A percentile compares a stretch with the other conserved stretches of the same genome.
phyloP scores from a whole-genome alignment of 805 yeast species.

The Yamadazyma philogaea region DNA sequence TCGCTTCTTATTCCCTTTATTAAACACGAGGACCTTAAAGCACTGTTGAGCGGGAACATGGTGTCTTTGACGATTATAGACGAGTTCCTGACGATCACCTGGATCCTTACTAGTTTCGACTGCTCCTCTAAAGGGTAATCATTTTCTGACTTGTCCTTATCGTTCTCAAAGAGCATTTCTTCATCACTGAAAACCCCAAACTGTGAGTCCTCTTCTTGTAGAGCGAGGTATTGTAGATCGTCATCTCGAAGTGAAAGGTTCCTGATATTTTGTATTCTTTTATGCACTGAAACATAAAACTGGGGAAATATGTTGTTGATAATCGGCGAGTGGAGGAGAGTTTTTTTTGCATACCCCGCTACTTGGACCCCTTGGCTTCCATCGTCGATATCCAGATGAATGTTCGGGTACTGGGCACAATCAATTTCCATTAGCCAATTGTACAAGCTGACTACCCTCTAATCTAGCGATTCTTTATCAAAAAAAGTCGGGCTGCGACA shows the following conservation, averaged over 20 bases:
- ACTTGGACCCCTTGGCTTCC: constrained; percentile 3
- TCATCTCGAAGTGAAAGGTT: constrained; percentile 37
- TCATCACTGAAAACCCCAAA: constrained; percentile 37
- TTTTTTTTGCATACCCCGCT: constrained; percentile 26
- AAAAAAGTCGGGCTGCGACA: neutral
- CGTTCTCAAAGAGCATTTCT: constrained; percentile 18
- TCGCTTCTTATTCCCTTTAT: constrained; percentile 21
- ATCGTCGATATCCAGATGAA: constrained; percentile 3
- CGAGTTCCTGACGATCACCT: constrained; percentile 29
- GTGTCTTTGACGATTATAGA: constrained; percentile 30
- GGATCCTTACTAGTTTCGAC: constrained; percentile 13
- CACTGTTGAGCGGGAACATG: constrained; percentile 29
- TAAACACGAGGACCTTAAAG: constrained; percentile 30
- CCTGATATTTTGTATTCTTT: constrained; percentile 33
- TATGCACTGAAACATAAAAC: constrained; percentile 30
- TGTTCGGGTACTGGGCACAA: constrained; percentile 11
- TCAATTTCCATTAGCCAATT: constrained; percentile 12
- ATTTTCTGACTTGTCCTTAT: neutral
- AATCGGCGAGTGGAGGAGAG: constrained; percentile 41
- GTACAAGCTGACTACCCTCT: neutral
- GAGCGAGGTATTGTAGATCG: constrained; percentile 30
- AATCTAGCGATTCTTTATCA: neutral
- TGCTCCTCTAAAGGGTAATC: neutral
- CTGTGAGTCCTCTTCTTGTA: constrained; percentile 37
- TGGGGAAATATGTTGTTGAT: constrained; percentile 30